Evolutionary conservation across 2,329 filamentous ascomycete genomes (phyloP).

Genomic region (Escovopsis sp.): DNA sequence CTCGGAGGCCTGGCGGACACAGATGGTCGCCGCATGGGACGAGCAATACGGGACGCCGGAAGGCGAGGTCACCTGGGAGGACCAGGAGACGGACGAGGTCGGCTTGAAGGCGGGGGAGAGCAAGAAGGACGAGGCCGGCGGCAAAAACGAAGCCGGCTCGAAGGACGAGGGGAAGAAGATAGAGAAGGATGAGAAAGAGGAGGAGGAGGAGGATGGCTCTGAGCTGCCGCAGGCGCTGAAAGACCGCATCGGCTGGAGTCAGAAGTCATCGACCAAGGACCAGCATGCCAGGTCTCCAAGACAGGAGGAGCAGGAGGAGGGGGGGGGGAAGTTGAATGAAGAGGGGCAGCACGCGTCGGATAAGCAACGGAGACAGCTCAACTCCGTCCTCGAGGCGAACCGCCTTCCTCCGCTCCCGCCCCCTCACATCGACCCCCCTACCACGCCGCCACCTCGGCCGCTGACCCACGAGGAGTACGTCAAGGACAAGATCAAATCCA

Average conservation of each 20-base stretch:
- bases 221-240: constrained; percentile 18
- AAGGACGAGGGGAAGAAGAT: constrained; percentile 9
- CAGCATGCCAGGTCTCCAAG: not conserved
- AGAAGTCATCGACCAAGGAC: not conserved
- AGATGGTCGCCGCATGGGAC: constrained; percentile 29
- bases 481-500: constrained; percentile 24
- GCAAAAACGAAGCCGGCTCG: constrained; percentile 2
- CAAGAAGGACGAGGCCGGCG: not conserved
- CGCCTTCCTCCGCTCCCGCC: constrained; percentile 1
- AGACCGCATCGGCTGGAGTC: constrained; percentile 12
- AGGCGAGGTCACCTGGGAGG: constrained; percentile 20
- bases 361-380: not conserved
- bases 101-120: constrained; percentile 1
- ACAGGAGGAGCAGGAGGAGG: constrained; percentile 1
- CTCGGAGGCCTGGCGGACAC: constrained; percentile 24
- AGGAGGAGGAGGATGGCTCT: constrained; percentile 11
- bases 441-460: constrained; percentile 18
- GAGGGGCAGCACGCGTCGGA: not conserved
- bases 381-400: constrained; percentile 5
- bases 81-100: constrained; percentile 2
- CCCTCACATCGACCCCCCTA: constrained; percentile 2
- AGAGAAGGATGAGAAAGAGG: constrained; percentile 6
- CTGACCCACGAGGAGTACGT: constrained; percentile 40
- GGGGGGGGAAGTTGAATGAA: constrained; percentile 5
- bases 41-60: constrained; percentile 5